Conservation (phyloP, 306 rosid species). For the Corylus americana region DNA sequence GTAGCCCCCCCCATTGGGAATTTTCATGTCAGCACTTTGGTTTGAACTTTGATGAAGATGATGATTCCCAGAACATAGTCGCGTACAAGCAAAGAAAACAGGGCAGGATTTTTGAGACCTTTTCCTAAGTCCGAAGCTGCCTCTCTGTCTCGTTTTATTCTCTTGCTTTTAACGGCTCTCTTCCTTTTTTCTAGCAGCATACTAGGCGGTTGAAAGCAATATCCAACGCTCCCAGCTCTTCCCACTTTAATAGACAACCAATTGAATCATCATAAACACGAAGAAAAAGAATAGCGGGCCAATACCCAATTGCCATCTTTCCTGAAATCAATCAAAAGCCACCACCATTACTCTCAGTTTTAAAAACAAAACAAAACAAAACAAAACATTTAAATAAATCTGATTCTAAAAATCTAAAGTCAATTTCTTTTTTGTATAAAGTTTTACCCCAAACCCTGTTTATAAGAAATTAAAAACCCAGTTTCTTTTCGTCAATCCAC, state of each 20-base stretch:
- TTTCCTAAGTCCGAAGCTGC: slow-evolving; percentile 37
- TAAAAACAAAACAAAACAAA: background rate
- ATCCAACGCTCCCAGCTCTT: slow-evolving; percentile 28
- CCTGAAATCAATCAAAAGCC: slow-evolving; percentile 38
- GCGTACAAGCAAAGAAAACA: slow-evolving; percentile 51
- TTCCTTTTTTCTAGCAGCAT: background rate
- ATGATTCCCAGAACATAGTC: slow-evolving; percentile 9
- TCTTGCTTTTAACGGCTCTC: slow-evolving; percentile 22
- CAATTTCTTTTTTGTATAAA: too few relatives aligned
- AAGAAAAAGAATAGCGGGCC: slow-evolving; percentile 32
- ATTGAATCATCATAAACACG: slow-evolving; percentile 38
- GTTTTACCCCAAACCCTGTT: too few relatives aligned
- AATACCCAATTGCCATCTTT: slow-evolving; percentile 29
- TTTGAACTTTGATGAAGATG: slow-evolving; percentile 23
- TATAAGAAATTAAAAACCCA: too few relatives aligned
- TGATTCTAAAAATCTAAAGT: background rate
- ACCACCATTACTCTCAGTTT: background rate
- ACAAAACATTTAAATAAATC: background rate
- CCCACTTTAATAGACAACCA: slow-evolving; percentile 30
- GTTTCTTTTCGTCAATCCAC: too few relatives aligned
- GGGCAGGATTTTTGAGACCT: slow-evolving; percentile 36
- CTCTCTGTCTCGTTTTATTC: slow-evolving; percentile 27
- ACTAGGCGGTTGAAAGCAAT: slow-evolving; percentile 1
- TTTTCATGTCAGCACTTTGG: slow-evolving; percentile 23
- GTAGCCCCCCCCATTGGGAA: slow-evolving; percentile 5